A percentile compares a stretch with the other conserved stretches of the same genome.
phyloP scores from a whole-genome alignment of 352 stramenopile species.

The Phytophthora boehmeriae region DNA sequence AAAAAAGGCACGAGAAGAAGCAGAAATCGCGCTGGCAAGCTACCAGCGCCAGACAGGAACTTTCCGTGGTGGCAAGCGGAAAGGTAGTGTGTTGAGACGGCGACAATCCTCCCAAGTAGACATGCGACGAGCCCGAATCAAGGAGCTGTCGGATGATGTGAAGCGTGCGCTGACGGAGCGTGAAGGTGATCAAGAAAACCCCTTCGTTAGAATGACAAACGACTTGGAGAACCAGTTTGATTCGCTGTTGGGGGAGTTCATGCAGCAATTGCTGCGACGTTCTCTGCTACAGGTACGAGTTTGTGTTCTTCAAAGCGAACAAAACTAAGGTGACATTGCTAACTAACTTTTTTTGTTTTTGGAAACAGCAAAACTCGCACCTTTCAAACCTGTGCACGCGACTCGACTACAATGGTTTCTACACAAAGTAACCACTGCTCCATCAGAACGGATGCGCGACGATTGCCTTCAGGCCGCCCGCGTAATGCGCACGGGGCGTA shows the following conservation, averaged over 20 bases:
- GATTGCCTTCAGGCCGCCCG: too few relatives aligned
- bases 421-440: conserved; percentile 74
- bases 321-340: neutral
- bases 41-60: conserved; percentile 57
- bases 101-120: conserved; percentile 80
- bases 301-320: neutral
- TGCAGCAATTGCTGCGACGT: conserved; percentile 86
- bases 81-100: conserved; percentile 54
- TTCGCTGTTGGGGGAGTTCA: conserved; percentile 86
- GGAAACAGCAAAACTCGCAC: conserved; percentile 62
- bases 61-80: conserved; percentile 56
- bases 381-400: conserved; percentile 69
- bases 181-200: conserved; percentile 71
- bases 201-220: conserved; percentile 77
- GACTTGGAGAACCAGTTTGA: conserved; percentile 90
- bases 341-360: neutral
- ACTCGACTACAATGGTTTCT: conserved; percentile 75
- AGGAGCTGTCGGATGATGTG: conserved; percentile 81
- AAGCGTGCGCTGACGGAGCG: conserved; percentile 71
- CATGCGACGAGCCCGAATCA: conserved; percentile 79
- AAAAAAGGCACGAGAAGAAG: conserved; percentile 79
- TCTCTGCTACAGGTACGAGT: conserved; percentile 79
- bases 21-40: conserved; percentile 71
- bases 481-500: too few relatives aligned
- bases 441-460: too few relatives aligned